Conservation (phyloP, 441 rosid species). For the Melastoma candidum region DNA sequence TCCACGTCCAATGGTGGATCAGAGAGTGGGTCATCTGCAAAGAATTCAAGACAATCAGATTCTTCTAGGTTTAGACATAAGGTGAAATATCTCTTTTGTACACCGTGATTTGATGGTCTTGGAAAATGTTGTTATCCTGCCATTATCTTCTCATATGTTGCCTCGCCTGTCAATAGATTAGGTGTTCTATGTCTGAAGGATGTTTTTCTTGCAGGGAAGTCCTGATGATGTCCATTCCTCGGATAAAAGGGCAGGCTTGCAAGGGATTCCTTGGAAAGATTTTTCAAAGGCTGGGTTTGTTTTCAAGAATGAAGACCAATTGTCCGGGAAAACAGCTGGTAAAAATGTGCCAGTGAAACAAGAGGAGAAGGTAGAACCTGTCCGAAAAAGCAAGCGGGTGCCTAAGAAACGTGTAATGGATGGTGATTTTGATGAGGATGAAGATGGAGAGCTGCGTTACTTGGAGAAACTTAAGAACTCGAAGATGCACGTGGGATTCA, state of each 20-base stretch:
- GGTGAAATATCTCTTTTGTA: slow-evolving; percentile 42
- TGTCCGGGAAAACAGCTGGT: slow-evolving; percentile 33
- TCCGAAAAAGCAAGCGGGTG: slow-evolving; percentile 76
- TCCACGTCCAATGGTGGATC: slow-evolving; percentile 37
- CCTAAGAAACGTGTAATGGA: slow-evolving; percentile 59
- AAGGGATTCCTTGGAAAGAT: slow-evolving; percentile 73
- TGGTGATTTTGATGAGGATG: slow-evolving; percentile 52
- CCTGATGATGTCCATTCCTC: slow-evolving; percentile 31
- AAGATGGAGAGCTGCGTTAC: slow-evolving; percentile 76
- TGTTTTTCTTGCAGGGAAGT: slow-evolving; percentile 42
- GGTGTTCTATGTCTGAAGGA: slow-evolving; percentile 6
- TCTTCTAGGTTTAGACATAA: slow-evolving; percentile 21
- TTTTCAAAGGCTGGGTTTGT: slow-evolving; percentile 43
- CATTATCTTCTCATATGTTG: no score
- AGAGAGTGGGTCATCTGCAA: slow-evolving; percentile 31
- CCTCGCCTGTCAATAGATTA: no score
- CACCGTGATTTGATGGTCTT: slow-evolving; percentile 4
- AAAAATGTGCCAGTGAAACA: slow-evolving; percentile 32
- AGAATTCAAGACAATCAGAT: slow-evolving; percentile 25
- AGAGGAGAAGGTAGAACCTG: slow-evolving; percentile 45
- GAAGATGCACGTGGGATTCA: slow-evolving; percentile 26
- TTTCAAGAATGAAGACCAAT: slow-evolving; percentile 45
- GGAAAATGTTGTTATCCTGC: no score
- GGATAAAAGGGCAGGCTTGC: slow-evolving; percentile 51
- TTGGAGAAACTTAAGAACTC: slow-evolving; percentile 59